Conservation (phyloP, 352 stramenopile genomes). For the Pythium brachiatum region DNA sequence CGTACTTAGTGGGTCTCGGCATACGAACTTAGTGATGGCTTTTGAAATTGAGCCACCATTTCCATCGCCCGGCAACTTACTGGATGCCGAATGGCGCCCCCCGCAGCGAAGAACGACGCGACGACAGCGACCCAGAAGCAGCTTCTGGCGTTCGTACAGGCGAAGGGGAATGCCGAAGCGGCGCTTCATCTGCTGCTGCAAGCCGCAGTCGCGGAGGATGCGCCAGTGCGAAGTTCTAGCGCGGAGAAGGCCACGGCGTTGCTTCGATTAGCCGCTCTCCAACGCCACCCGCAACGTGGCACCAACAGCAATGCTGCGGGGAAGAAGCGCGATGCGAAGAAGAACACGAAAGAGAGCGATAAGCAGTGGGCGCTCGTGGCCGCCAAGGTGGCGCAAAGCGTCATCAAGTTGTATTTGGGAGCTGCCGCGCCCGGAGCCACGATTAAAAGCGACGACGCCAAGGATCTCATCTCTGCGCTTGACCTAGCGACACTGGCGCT, state of each 20-base stretch:
- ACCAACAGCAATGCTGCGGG: neutral
- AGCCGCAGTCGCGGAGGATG: neutral
- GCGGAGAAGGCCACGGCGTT: constrained; percentile 15
- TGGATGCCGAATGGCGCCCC: constrained; percentile 4
- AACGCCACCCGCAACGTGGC: neutral
- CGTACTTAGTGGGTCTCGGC: neutral
- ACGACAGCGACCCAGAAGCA: constrained; percentile 27
- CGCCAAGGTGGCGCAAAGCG: constrained; percentile 57
- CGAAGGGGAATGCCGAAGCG: constrained; percentile 19
- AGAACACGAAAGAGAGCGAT: neutral
- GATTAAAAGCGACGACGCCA: neutral
- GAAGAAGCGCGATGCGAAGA: constrained; percentile 8
- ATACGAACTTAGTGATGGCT: constrained; percentile 10
- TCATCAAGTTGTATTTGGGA: constrained; percentile 57
- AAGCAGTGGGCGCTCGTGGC: constrained; percentile 42
- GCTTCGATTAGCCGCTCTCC: constrained; percentile 2
- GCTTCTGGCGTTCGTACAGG: constrained; percentile 24
- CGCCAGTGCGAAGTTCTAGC: constrained; percentile 4
- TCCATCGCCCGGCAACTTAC: constrained; percentile 3
- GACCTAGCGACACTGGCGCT: constrained; percentile 56
- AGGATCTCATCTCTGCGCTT: constrained; percentile 38
- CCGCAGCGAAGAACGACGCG: constrained; percentile 11
- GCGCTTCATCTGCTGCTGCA: constrained; percentile 11
- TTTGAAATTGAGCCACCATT: constrained; percentile 23
- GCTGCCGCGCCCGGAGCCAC: neutral